Base-by-base conservation (phyloP, 306 rosid species). In the Casuarina equisetifolia region DNA sequence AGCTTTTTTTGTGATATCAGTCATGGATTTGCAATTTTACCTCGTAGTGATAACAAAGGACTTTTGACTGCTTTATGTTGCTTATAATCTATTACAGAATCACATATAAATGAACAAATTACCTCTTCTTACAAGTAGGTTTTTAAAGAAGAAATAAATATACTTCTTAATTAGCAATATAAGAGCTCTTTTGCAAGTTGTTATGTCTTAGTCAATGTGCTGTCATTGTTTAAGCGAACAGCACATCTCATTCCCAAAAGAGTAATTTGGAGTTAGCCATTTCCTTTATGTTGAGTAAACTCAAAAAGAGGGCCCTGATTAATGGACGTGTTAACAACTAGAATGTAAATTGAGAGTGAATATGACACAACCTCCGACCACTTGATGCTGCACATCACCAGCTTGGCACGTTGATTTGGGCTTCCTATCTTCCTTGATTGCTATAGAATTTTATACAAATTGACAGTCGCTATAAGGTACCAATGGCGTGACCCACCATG, bases 311-410 rank as follows among this genome's bases (percentile, higher is more conserved):
- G 85, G 76, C 42, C 88, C 32, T 13, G 63, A 79, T 58, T 25
- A 79, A 81, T 72, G 71, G 91, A 86, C 88, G 40, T 75, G 54
- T 59, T 72, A 86, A 83, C 83, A 64, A 74, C 83, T 70, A 51
- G 59, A 77, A 54, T 82, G 76, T 15, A 64, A 52, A n/a, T 69
- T 61, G 68, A 16, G 69, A 77, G 63, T 75, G 79, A 69, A 75
- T 68, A 25, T 43, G 84, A 82, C 61, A 63, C 57, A 76, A 72
- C 84, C 79, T 76, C 79, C 81, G 82, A 81, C 87, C 75, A 66
- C 58, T 35, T 39, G 25, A 77, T 42, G 69, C 13, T 74, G 72
- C 68, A 63, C 66, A 46, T 70, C 68, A 54, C 58, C 75, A 35
- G 71, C 76, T 75, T 75, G 55, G 52, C 49, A 9, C 39, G 25